These are phyloP conservation scores for Aspergillus cejpii DNA, from an alignment of 2,329 filamentous ascomycete genomes.

Conservation along the genomic window DNA sequence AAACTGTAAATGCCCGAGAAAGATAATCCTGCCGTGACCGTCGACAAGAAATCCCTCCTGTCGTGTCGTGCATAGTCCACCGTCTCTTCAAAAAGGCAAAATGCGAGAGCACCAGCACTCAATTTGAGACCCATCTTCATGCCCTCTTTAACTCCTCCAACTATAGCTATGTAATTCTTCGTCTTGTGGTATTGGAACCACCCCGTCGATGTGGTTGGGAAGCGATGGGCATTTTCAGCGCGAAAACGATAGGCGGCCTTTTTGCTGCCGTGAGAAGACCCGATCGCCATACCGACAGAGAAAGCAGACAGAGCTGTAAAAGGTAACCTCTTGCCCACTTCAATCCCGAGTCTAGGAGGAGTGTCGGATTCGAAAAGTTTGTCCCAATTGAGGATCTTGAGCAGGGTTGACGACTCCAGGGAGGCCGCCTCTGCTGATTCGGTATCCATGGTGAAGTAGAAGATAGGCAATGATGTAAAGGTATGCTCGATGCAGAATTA, in stretches of 20 bases:
- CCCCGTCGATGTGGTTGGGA: conserved; percentile 71
- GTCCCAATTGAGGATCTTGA: conserved; percentile 32
- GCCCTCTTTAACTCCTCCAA: conserved; percentile 72
- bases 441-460: conserved; percentile 14
- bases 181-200: conserved; percentile 99
- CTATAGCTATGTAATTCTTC: conserved; percentile 84
- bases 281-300: conserved; percentile 62
- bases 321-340: conserved; percentile 59
- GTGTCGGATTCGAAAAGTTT: conserved; percentile 35
- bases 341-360: conserved; percentile 52
- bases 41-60: conserved; percentile 69
- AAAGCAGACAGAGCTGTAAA: conserved; percentile 59
- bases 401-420: conserved; percentile 12
- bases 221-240: conserved; percentile 91
- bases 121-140: conserved; percentile 65
- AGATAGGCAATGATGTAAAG: too few relatives aligned
- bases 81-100: conserved; percentile 76
- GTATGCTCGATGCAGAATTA: too few relatives aligned
- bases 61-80: conserved; percentile 60
- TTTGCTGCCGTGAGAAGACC: conserved; percentile 64
- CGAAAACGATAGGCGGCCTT: conserved; percentile 76
- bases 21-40: conserved; percentile 72
- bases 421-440: conserved; percentile 3
- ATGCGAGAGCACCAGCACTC: conserved; percentile 65
- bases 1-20: conserved; percentile 82